Base-by-base conservation (phyloP, 1,284 basidiomycete genomes). In the Leucocoprinus gongylophorus region DNA sequence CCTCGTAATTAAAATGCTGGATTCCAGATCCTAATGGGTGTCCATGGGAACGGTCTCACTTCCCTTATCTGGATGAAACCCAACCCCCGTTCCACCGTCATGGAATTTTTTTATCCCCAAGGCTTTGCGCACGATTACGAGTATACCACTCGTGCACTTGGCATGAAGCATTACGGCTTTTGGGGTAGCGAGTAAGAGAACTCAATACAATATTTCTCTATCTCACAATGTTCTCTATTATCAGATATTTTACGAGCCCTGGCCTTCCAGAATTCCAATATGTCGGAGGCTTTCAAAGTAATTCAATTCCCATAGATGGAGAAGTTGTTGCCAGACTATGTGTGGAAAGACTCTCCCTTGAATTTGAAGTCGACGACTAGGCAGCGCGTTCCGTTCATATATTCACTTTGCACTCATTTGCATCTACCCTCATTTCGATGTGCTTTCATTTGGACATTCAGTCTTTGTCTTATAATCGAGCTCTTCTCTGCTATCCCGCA, bases 81-180 rank as follows among this genome's bases (percentile, higher is more conserved):
- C 1, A 78, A 76, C 1, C 79, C 79, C 9, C 72, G 81, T 15
- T 75, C 85, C 17, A 90, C 88, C 0, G 87, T 92, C 43, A 91
- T 94, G 68, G 91, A 95, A 62, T 91, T 94, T 67, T 92, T 93
- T 69, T 91, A 72, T 66, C 89, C 91, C 2, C 75, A 77, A 26
- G 91, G 91, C 2, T 94, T 92, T 64, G 88, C 91, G 8, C 79
- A 81, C 58, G 91, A 94, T 66, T 95, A 94, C 59, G 87, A 91
- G 64, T 89, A 79, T 56, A 88, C 87, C 1, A 75, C 90, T 0
- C 78, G 85, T 20, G 84, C 88, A 0, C 71, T 95, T 2, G 89
- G 88, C 7, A 91, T 94, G 77, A 75, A 73, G 0, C 88, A 95
- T 65, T 93, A 85, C 60, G 91, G 89, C 3, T 86, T 93, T 67